Evolutionary conservation across 2,329 filamentous ascomycete species (phyloP), one percentile per base, ranked within the genome.

Genomic region (Aspergillus pseudoglaucus): DNA sequence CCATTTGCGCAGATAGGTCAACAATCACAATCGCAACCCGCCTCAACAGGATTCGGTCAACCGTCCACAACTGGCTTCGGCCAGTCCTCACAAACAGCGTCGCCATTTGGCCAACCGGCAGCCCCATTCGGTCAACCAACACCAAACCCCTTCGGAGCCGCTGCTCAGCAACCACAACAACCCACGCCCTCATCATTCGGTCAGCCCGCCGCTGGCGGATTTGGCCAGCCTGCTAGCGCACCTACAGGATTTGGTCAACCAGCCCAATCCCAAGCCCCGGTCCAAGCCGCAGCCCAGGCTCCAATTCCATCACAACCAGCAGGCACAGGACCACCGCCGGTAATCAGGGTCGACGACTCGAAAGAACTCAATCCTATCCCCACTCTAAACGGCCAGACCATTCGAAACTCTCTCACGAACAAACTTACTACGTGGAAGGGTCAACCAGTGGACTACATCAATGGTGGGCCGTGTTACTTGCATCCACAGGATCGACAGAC

Each of bases 341-440:
- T 57, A 23, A 51, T 65, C 35, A 61, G 61, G 42, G 49, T 58
- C 38, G 58, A 61, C 2, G 54, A 59, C 7, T 50, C 59, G 3
- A 56, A 57, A 18, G 56, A 62, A 15, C 56, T 72, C 18, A 65
- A 62, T 22, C 65, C 64, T 3, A 59, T 68, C n/a, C 67, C 69
- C 18, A 54, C 59, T 15, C 54, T 71, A 23, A 59, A 60, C 38
- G 69, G 62, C n/a, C 61, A 67, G 38, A 71, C 69, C 5, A 47
- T 59, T 12, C 62, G 59, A 18, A 59, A 71, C 32, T 66, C 64
- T 10, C 49, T 54, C 35, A 64, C 61, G 5, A 66, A 69, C 18
- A 64, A 58, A 27, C 65, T 88, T 1, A 64, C 68, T 0, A 70
- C 71, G 49, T 90, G 84, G 74, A 86, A 86, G 56, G 80, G 80